Conservation (phyloP, 2,329 filamentous ascomycete species). For the Cercospora brassicicola region DNA sequence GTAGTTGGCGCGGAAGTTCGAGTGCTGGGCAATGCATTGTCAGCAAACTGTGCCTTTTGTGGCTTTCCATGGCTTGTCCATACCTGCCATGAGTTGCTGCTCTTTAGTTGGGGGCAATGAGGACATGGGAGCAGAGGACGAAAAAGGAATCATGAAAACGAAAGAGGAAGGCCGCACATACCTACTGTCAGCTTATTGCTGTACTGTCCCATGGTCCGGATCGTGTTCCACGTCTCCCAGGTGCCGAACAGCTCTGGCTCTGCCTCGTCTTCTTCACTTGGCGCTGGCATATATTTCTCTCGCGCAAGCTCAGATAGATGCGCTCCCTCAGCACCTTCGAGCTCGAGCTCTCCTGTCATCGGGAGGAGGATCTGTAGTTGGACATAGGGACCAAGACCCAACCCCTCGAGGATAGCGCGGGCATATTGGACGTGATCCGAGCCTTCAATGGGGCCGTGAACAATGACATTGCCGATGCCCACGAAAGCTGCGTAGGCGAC, state of each 20-base stretch:
- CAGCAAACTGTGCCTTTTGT: neutral
- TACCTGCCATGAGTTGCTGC: conserved; percentile 9
- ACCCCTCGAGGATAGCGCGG: conserved; percentile 76
- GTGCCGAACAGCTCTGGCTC: conserved; percentile 63
- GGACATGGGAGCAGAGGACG: conserved; percentile 1
- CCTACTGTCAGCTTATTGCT: conserved; percentile 76
- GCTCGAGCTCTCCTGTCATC: conserved; percentile 72
- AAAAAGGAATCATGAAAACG: conserved; percentile 5
- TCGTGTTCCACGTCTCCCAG: conserved; percentile 93
- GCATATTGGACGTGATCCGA: conserved; percentile 71
- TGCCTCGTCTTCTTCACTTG: conserved; percentile 24
- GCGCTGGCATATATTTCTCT: conserved; percentile 35
- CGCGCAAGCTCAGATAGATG: conserved; percentile 54
- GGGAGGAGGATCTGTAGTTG: conserved; percentile 79
- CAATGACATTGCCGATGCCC: conserved; percentile 77
- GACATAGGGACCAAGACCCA: conserved; percentile 72
- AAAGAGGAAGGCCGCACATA: conserved; percentile 52
- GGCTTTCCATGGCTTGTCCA: neutral
- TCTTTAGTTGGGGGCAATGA: neutral
- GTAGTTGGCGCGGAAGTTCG: conserved; percentile 60
- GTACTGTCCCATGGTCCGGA: conserved; percentile 84
- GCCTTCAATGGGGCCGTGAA: conserved; percentile 65
- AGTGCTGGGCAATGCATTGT: conserved; percentile 49
- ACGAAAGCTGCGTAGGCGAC: conserved; percentile 95
- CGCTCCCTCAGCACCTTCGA: conserved; percentile 54